Evolutionary conservation across 208 protist genomes (phyloP).

Genomic region (Wallacemonas rigidus): DNA sequence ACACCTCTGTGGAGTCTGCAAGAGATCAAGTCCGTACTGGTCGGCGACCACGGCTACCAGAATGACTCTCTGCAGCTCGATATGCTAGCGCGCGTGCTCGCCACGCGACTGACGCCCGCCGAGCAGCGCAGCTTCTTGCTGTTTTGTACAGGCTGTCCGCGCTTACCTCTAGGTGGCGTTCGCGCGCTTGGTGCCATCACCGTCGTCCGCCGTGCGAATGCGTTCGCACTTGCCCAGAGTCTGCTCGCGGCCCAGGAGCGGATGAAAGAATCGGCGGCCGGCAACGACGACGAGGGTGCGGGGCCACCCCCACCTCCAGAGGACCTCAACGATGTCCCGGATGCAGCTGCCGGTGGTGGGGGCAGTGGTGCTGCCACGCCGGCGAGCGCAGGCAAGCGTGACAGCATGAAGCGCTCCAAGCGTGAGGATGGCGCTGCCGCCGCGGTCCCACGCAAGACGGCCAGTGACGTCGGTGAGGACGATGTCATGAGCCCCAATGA

Average conservation of each 20-base stretch:
- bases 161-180: slow-evolving; percentile 85
- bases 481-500: background rate
- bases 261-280: background rate
- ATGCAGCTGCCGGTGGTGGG: background rate
- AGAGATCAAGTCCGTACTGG: slow-evolving; percentile 76
- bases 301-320: background rate
- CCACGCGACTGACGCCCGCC: slow-evolving; percentile 55
- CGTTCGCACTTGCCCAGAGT: slow-evolving; percentile 36
- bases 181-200: slow-evolving; percentile 85
- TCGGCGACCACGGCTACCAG: slow-evolving; percentile 91
- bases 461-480: background rate
- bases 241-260: slow-evolving; percentile 20
- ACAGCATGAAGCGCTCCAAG: background rate
- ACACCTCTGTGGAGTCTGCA: slow-evolving; percentile 78
- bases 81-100: slow-evolving; percentile 73
- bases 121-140: slow-evolving; percentile 89
- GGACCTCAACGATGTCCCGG: background rate
- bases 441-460: background rate
- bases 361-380: background rate
- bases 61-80: slow-evolving; percentile 79
- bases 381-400: background rate
- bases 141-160: slow-evolving; percentile 90
- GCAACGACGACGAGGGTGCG: slow-evolving; percentile 1
- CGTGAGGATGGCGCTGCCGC: background rate
- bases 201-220: slow-evolving; percentile 79